These are phyloP conservation scores for Flagelloscypha sp. DNA, from an alignment of 768 basidiomycete species.

Conservation along the genomic window DNA sequence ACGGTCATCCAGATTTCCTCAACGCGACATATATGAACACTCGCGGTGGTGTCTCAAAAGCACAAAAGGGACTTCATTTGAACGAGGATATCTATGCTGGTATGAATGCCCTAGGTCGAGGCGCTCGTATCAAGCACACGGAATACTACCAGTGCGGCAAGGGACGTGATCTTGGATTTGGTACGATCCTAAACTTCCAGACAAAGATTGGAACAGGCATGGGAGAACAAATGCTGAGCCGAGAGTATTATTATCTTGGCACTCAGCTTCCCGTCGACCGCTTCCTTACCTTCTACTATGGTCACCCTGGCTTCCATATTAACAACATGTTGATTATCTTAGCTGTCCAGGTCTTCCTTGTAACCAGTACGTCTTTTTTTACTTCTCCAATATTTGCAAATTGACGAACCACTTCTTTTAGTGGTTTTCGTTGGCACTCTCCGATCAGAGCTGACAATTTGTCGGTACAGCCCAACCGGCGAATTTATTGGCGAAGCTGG, in stretches of 20 bases:
- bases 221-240: conserved; percentile 99
- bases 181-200: conserved; percentile 98
- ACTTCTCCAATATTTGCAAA: conserved; percentile 1
- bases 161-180: conserved; percentile 97
- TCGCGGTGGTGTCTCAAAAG: conserved; percentile 96
- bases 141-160: conserved; percentile 99
- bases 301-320: conserved; percentile 99
- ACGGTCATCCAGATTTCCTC: conserved; percentile 99
- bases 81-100: conserved; percentile 99
- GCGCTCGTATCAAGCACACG: conserved; percentile 96
- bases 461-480: conserved; percentile 71
- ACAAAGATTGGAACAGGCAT: conserved; percentile 99
- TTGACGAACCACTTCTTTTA: conserved; percentile 22
- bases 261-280: conserved; percentile 63
- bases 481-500: conserved; percentile 73
- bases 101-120: conserved; percentile 96
- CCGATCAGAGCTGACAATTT: conserved; percentile 72
- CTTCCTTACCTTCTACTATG: conserved; percentile 19
- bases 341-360: conserved; percentile 91
- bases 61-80: conserved; percentile 97
- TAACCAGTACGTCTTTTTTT: conserved; percentile 58
- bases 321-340: conserved; percentile 99
- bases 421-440: conserved; percentile 95
- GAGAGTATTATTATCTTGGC: conserved; percentile 98
- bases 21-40: conserved; percentile 98